Base-by-base conservation (phyloP, 164 flowering plant genomes). In the Berberis thunbergii region DNA sequence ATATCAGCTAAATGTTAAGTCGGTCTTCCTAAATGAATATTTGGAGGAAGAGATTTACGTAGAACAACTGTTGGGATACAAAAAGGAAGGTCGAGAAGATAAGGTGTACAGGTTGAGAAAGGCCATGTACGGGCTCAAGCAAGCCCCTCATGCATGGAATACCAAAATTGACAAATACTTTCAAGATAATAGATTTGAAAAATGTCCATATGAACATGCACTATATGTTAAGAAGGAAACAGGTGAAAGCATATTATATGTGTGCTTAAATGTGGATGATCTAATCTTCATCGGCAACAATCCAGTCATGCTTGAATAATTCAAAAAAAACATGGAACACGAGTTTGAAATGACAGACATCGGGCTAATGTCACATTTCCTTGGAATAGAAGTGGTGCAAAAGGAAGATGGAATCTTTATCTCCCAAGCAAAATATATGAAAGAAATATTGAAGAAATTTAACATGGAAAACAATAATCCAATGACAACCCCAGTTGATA, bases 271-370 rank as follows among this genome's bases (percentile, higher is more conserved):
- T 9, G 54, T 61, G 7, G 64, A 61, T 48, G 43, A 61, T 10
- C 4, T 61, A 13, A 45, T 61, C 2, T 46, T 45, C 6, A 61
- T 39, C 1, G 52, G 54, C 2, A 49, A 48, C 54, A 61, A 49
- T 61, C 42, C 43, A 2, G 40, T 9, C 1, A 39, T 61, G 42
- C 46, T 61, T 48, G 26, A 38, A 1, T 53, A 39, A 8, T 49
- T 59, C n/a, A 59, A 59, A n/a, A 6, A 59, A n/a, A 7, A 13
- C 5, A 59, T 59, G 49, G 13, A 8, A 2, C n/a, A 7, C 7
- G 62, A 44, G 7, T 59, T 59, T 43, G 62, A 59, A n/a, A 43
- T 59, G 62, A 61, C 11, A 4, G 13, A 61, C 12, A 13, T 45
- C 1, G 43, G 54, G 3, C 10, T 61, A 6, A 61, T 61, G 64